phyloP scores from a whole-genome alignment of 371 early-diverging fungal genomes.

The Mortierella sp. region DNA sequence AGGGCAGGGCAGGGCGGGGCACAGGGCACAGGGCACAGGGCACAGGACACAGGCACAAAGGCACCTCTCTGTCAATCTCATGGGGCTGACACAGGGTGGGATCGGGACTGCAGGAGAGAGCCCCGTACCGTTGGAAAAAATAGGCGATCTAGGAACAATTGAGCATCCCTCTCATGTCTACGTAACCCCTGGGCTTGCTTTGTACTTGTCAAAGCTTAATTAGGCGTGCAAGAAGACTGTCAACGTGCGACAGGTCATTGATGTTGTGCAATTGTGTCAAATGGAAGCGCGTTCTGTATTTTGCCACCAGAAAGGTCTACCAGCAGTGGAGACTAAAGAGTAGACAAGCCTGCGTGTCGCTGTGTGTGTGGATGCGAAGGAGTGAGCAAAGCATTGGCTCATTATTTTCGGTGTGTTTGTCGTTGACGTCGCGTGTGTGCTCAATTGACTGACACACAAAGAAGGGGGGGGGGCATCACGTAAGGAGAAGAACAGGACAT shows the following conservation, averaged over 20 bases:
- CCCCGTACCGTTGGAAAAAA: too few species aligned
- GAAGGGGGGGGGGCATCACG: neutral
- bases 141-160: too few species aligned
- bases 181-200: too few species aligned
- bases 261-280: neutral
- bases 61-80: too few species aligned
- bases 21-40: too few species aligned
- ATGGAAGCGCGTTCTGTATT: neutral
- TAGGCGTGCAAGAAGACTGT: neutral
- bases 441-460: neutral
- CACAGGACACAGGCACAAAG: too few species aligned
- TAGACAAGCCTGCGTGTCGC: neutral
- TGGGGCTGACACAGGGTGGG: too few species aligned
- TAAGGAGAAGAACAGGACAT: neutral
- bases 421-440: neutral
- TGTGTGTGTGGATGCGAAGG: neutral
- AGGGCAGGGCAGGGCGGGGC: too few species aligned
- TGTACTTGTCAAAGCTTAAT: too few species aligned
- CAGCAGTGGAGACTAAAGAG: neutral
- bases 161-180: too few species aligned
- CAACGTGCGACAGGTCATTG: neutral
- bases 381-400: neutral
- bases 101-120: too few species aligned
- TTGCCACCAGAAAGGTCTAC: neutral
- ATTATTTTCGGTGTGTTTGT: neutral